Conservation (phyloP, 495 filamentous ascomycete genomes). For the Penicillium simplicissimum region DNA sequence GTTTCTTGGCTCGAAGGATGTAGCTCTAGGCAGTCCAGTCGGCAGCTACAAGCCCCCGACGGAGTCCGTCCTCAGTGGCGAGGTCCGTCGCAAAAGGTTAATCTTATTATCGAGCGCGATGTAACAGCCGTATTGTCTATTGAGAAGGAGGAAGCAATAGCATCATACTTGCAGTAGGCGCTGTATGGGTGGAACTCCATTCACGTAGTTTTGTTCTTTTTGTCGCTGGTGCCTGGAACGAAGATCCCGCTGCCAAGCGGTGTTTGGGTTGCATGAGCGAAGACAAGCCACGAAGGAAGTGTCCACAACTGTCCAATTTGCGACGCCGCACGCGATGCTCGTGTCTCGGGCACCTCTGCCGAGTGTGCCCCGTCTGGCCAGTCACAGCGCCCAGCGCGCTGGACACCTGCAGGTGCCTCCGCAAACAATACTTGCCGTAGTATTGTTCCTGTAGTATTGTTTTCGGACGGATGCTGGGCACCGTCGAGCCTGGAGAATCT, state of each 20-base stretch:
- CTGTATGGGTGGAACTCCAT: too few species aligned
- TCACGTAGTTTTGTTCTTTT: not conserved
- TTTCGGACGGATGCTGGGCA: conserved; percentile 8
- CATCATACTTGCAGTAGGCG: not conserved
- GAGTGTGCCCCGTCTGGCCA: conserved; percentile 1
- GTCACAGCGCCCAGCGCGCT: conserved; percentile 1
- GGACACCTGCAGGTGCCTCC: conserved; percentile 16
- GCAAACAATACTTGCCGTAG: conserved; percentile 25
- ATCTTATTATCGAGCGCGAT: not conserved
- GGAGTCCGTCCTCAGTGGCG: not conserved
- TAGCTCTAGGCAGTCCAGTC: not conserved
- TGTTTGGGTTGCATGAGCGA: conserved; percentile 8
- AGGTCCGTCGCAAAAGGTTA: conserved; percentile 3
- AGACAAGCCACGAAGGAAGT: too few species aligned
- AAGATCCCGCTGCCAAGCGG: not conserved
- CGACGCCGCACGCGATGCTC: conserved; percentile 18
- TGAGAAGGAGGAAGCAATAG: not conserved
- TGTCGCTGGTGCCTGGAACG: not conserved
- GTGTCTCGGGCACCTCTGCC: conserved; percentile 14
- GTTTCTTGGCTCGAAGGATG: not conserved
- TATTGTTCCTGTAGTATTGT: conserved; percentile 24
- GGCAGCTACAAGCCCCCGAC: not conserved
- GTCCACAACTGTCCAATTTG: not conserved
- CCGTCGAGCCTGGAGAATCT: not conserved
- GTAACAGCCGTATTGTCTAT: not conserved